phyloP scores from a whole-genome alignment of 2,329 filamentous ascomycete genomes.

The Venturia carpophila region DNA sequence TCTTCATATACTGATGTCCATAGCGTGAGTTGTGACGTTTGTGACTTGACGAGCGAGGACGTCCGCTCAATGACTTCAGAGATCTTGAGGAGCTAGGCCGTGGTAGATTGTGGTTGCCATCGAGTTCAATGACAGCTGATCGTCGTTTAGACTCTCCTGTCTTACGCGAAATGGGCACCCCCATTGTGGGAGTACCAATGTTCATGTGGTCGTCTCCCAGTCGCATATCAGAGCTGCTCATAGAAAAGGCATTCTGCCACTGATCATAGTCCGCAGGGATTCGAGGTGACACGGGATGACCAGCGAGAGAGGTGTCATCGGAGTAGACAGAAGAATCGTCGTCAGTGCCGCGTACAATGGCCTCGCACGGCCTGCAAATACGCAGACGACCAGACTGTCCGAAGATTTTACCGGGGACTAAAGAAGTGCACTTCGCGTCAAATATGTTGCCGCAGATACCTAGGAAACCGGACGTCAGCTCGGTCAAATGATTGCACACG shows the following conservation, averaged over 20 bases:
- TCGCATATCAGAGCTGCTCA: constrained; percentile 13
- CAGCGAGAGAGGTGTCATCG: constrained; percentile 64
- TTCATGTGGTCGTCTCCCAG: constrained; percentile 32
- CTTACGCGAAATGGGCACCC: constrained; percentile 56
- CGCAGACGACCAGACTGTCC: constrained; percentile 76
- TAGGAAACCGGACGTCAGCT: constrained; percentile 19
- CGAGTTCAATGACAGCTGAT: constrained; percentile 85
- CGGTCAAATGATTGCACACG: background rate
- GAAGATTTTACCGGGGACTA: constrained; percentile 82
- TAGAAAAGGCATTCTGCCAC: constrained; percentile 4
- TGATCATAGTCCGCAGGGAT: constrained; percentile 12
- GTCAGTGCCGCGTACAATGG: constrained; percentile 81
- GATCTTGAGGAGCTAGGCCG: constrained; percentile 93
- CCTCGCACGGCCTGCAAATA: constrained; percentile 87
- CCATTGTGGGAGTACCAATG: constrained; percentile 52
- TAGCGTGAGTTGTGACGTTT: constrained; percentile 74
- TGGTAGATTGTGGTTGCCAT: constrained; percentile 65
- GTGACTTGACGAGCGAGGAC: constrained; percentile 71
- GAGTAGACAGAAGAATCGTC: constrained; percentile 91
- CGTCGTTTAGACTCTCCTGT: constrained; percentile 72
- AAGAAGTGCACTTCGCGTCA: constrained; percentile 87
- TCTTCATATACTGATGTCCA: constrained; percentile 65
- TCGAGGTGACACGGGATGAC: constrained; percentile 14
- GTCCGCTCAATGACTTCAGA: constrained; percentile 61
- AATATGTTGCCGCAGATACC: constrained; percentile 90